Percentiles rank a stretch among this genome's conserved stretches.
These are phyloP conservation scores for Lathyrus sativus DNA, from an alignment of 306 rosid genomes.

Conservation along the genomic window DNA sequence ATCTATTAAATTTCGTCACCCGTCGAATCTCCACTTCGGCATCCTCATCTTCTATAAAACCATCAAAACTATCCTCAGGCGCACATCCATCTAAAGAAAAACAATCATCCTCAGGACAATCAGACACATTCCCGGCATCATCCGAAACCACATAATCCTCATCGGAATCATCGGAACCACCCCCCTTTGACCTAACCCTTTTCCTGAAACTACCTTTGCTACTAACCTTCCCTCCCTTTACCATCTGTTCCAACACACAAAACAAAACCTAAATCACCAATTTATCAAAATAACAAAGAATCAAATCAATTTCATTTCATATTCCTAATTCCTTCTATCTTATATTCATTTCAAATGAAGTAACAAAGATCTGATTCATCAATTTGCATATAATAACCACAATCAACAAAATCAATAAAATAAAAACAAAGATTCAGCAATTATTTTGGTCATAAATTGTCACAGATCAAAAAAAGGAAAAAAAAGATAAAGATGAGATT, in stretches of 20 bases:
- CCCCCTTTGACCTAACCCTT: conserved; percentile 52
- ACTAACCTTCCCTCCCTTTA: conserved; percentile 73
- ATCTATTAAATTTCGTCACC: conserved; percentile 48
- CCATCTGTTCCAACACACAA: conserved; percentile 75
- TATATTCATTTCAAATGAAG: conserved; percentile 5
- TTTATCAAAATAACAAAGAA: conserved; percentile 34
- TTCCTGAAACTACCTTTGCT: conserved; percentile 49
- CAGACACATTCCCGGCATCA: conserved; percentile 66
- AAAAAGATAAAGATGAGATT: conserved; percentile 17
- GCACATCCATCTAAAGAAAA: conserved; percentile 65
- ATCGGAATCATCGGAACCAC: conserved; percentile 83
- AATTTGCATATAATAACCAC: conserved; percentile 13
- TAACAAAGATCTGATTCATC: conserved; percentile 49
- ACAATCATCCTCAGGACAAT: conserved; percentile 47
- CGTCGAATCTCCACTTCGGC: conserved; percentile 49
- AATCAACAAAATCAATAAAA: conserved; percentile 19
- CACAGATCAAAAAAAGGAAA: neutral
- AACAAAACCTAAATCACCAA: conserved; percentile 19
- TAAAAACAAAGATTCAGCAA: conserved; percentile 29
- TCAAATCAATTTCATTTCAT: conserved; percentile 18
- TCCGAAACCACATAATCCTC: conserved; percentile 88
- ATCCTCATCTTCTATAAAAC: conserved; percentile 28
- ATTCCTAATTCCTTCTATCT: neutral
- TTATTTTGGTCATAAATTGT: conserved; percentile 33
- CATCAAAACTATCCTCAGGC: conserved; percentile 62